Conservation (phyloP, 768 basidiomycete genomes). For the Psilocybe sp. region DNA sequence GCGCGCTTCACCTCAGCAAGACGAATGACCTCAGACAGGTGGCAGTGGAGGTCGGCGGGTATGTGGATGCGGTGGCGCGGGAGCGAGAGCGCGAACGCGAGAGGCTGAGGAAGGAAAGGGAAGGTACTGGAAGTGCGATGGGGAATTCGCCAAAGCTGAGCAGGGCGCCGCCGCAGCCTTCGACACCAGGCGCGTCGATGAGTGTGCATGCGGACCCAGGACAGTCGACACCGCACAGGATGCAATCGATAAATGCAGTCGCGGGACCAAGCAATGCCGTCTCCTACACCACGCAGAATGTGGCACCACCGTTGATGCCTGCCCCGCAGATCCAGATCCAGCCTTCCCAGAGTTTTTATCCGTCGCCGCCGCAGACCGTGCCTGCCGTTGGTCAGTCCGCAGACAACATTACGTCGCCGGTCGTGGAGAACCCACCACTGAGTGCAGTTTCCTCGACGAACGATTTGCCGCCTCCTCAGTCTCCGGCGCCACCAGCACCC, state of each 20-base stretch:
- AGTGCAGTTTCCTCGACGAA: not conserved
- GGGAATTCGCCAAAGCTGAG: constrained; percentile 29
- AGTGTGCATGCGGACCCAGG: constrained; percentile 8
- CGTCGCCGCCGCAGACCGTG: constrained; percentile 57
- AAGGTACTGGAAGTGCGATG: constrained; percentile 35
- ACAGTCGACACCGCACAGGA: not conserved
- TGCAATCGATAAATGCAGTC: not conserved
- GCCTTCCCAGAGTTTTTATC: constrained; percentile 47
- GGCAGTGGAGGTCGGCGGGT: constrained; percentile 61
- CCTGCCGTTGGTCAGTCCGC: constrained; percentile 23
- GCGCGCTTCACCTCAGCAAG: constrained; percentile 50
- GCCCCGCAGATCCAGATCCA: constrained; percentile 24
- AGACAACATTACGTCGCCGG: constrained; percentile 25
- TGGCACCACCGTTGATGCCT: constrained; percentile 14
- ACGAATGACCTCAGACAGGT: constrained; percentile 48
- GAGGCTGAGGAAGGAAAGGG: constrained; percentile 64
- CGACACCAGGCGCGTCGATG: constrained; percentile 16
- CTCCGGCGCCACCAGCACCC: not conserved
- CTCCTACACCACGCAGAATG: constrained; percentile 7
- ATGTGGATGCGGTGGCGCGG: constrained; percentile 72
- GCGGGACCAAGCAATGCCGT: not conserved
- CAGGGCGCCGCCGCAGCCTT: constrained; percentile 24
- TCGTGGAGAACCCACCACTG: constrained; percentile 12
- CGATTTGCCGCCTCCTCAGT: constrained; percentile 7
- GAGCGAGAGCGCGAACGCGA: constrained; percentile 81